Percentiles rank a stretch among this genome's conserved stretches.
phyloP scores from a whole-genome alignment of 1,284 basidiomycete genomes.

The Lignosus rhinocerotis region DNA sequence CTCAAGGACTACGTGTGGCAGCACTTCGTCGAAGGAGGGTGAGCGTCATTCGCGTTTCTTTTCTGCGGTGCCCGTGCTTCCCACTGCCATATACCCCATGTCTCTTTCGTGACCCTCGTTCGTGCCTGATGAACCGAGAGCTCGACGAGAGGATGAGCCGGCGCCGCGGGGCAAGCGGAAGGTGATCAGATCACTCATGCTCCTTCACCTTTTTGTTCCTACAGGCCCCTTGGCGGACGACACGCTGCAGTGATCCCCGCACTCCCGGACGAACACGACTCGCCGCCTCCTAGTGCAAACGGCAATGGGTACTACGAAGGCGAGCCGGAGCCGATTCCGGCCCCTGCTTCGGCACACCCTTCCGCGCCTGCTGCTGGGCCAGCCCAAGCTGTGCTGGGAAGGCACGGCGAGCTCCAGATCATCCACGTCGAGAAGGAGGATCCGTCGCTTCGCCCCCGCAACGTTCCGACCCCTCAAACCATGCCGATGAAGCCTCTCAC shows the following conservation, averaged over 20 bases:
- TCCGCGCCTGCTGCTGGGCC: conserved; percentile 10
- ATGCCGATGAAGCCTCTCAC: conserved; percentile 29
- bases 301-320: conserved; percentile 17
- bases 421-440: conserved; percentile 30
- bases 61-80: conserved; percentile 8
- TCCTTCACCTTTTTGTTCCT: conserved; percentile 7
- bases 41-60: conserved; percentile 37
- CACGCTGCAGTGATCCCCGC: conserved; percentile 78
- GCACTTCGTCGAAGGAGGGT: conserved; percentile 79
- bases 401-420: conserved; percentile 31
- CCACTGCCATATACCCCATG: not conserved
- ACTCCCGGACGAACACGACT: conserved; percentile 68
- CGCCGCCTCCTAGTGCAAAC: conserved; percentile 9
- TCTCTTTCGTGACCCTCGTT: not conserved
- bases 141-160: not conserved
- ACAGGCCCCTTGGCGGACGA: conserved; percentile 69
- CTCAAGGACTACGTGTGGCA: conserved; percentile 82
- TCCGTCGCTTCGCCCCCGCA: conserved; percentile 20
- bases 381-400: conserved; percentile 8
- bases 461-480: conserved; percentile 16
- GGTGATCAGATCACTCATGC: conserved; percentile 14
- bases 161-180: conserved; percentile 2
- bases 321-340: conserved; percentile 12
- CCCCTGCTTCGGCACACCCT: not conserved
- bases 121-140: not conserved